Evolutionary conservation across 495 filamentous ascomycete genomes (phyloP), one percentile per base, ranked within the genome.

Genomic region (Lindgomyces ingoldianus): DNA sequence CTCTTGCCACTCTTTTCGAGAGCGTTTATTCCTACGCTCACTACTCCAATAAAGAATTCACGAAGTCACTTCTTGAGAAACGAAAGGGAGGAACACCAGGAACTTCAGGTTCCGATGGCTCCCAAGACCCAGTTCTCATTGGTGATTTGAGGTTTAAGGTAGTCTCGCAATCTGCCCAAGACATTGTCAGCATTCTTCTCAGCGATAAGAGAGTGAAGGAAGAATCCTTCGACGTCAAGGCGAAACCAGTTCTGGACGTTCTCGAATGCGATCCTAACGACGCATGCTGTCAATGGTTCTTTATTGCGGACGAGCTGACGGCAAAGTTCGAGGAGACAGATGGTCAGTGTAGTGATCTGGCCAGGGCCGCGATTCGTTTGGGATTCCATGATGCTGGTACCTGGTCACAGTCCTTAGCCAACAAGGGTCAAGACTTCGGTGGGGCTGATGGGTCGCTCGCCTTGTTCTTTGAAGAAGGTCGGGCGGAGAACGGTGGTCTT

Each of bases 361-460:
- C 71, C 1, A 60, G 71, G 1, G 47, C 41, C 24, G 70, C 71
- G 1, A 65, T 73, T 27, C 70, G 71, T 12, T 55, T 71, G 27
- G 69, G 60, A 10, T 73, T 73, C 57, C 70, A 73, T 48, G 70
- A 73, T 52, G 60, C 69, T 9, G 70, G 59, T n/a, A 57, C 55
- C 11, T 73, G 67, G 70, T 57, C 30, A 2, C 56, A 64, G 42
- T 52, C 47, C 24, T 19, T 47, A 3, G 30, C 30, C 8, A 26
- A 24, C 16, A 36, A 25, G 6, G 62, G 62, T 22, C 29, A 64
- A 8, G 61, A 64, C 33, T 67, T 60, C 49, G 54, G 58, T 29
- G 71, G 69, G n/a, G 62, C 66, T 11, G 71, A 72, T 52, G 70
- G 70, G 24, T 60, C 49, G n/a, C 24, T 74, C n/a, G 52, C 69